Conservation (phyloP, 345 rosid species). For the Sisymbrium irio region DNA sequence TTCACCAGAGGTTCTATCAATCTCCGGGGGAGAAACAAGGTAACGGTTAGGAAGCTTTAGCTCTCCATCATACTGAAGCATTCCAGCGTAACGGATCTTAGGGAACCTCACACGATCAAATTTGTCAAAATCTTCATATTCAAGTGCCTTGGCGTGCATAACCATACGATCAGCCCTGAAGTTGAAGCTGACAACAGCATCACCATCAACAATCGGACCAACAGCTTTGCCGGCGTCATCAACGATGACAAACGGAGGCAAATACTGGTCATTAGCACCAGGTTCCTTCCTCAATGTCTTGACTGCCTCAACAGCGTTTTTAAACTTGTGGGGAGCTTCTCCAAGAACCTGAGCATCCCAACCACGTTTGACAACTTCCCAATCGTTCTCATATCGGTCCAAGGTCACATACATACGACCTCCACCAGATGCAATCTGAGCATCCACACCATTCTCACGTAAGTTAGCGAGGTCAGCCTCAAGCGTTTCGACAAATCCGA, state of each 20-base stretch:
- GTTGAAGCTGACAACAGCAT: conserved; percentile 91
- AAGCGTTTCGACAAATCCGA: conserved; percentile 79
- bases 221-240: conserved; percentile 74
- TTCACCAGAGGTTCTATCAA: conserved; percentile 95
- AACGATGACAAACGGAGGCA: conserved; percentile 90
- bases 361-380: conserved; percentile 90
- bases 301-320: conserved; percentile 77
- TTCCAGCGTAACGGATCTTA: conserved; percentile 86
- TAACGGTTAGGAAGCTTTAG: conserved; percentile 78
- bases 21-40: conserved; percentile 98
- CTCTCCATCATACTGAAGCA: conserved; percentile 99
- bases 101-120: conserved; percentile 93
- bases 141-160: conserved; percentile 96
- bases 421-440: conserved; percentile 94
- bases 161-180: conserved; percentile 97
- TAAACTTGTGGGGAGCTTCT: conserved; percentile 90
- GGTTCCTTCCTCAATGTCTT: conserved; percentile 68
- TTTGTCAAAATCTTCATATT: conserved; percentile 79
- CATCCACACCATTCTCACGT: conserved; percentile 80
- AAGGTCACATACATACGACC: conserved; percentile 97
- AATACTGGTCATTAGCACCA: conserved; percentile 80
- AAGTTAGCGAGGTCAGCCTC: conserved; percentile 61
- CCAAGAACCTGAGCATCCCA: conserved; percentile 99
- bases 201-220: conserved; percentile 90
- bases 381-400: conserved; percentile 99